Evolutionary conservation across 1,284 basidiomycete genomes (phyloP).

Genomic region (Ustilago lituana): DNA sequence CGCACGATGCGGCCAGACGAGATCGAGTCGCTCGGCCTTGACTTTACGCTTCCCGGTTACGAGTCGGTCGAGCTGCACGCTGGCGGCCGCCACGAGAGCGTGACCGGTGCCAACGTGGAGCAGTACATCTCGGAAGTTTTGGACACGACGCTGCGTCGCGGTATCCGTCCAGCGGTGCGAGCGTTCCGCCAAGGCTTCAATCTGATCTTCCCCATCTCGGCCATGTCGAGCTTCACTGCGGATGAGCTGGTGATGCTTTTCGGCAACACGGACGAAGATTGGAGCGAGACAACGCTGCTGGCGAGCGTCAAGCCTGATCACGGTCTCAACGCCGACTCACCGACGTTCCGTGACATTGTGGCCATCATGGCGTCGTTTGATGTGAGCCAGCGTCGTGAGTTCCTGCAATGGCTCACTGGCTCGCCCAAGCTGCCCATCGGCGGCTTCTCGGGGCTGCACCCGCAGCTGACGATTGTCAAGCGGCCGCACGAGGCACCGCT

Average conservation of each 20-base stretch:
- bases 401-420: conserved; percentile 96
- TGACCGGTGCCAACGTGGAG: conserved; percentile 84
- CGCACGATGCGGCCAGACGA: conserved; percentile 73
- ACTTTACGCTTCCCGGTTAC: conserved; percentile 96
- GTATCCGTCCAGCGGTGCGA: conserved; percentile 58
- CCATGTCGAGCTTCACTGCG: conserved; percentile 89
- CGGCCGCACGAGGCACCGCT: conserved; percentile 85
- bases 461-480: conserved; percentile 93
- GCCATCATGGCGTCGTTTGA: conserved; percentile 87
- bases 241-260: conserved; percentile 93
- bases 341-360: conserved; percentile 85
- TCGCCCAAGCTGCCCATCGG: conserved; percentile 78
- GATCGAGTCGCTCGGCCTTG: conserved; percentile 86
- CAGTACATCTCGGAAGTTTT: conserved; percentile 80
- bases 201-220: conserved; percentile 89
- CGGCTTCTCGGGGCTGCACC: conserved; percentile 93
- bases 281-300: conserved; percentile 76
- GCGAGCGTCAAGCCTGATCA: conserved; percentile 96
- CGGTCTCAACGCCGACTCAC: conserved; percentile 93
- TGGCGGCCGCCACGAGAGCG: conserved; percentile 79
- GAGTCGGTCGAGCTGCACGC: conserved; percentile 85
- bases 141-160: conserved; percentile 65
- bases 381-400: conserved; percentile 79
- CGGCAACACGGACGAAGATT: conserved; percentile 85
- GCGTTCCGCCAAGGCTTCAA: conserved; percentile 69